A percentile compares a stretch with the other conserved stretches of the same genome.
Evolutionary conservation across 2,329 filamentous ascomycete species (phyloP).

Genomic region (Botrytis byssoidea): DNA sequence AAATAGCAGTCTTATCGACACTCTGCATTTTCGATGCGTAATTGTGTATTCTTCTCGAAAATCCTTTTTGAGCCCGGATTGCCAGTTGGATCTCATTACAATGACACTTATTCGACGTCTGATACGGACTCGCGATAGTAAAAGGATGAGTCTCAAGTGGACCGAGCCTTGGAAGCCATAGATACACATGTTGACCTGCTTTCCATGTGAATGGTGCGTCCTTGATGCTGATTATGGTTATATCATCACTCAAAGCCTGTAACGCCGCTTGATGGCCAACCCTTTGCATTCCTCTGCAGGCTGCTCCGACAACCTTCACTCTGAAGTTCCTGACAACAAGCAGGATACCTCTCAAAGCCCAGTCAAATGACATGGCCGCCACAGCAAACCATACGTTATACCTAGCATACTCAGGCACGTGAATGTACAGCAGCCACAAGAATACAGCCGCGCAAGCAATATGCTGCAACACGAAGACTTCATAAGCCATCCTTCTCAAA

Average conservation of each 20-base stretch:
- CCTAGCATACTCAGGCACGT: slow-evolving; percentile 58
- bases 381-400: slow-evolving; percentile 67
- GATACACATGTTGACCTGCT: slow-evolving; percentile 60
- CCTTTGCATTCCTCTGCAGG: slow-evolving; percentile 37
- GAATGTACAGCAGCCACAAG: slow-evolving; percentile 61
- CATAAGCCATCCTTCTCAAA: slow-evolving; percentile 64
- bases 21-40: slow-evolving; percentile 44
- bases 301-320: slow-evolving; percentile 36
- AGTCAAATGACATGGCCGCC: slow-evolving; percentile 60
- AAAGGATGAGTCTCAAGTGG: slow-evolving; percentile 59
- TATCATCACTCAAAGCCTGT: slow-evolving; percentile 49
- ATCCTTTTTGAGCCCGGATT: slow-evolving; percentile 54
- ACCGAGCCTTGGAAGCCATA: slow-evolving; percentile 57
- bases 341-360: slow-evolving; percentile 46
- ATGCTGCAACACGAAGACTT: slow-evolving; percentile 69
- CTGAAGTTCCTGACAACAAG: slow-evolving; percentile 55
- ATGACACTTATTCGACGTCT: slow-evolving; percentile 43
- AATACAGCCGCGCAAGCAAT: slow-evolving; percentile 60
- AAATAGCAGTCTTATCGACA: slow-evolving; percentile 31
- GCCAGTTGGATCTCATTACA: slow-evolving; percentile 59
- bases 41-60: slow-evolving; percentile 53
- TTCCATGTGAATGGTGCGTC: slow-evolving; percentile 58
- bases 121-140: slow-evolving; percentile 56
- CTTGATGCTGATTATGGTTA: slow-evolving; percentile 59
- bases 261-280: slow-evolving; percentile 54